phyloP scores from a whole-genome alignment of 192 early-diverging fungal species.

The Coemansia sp. region DNA sequence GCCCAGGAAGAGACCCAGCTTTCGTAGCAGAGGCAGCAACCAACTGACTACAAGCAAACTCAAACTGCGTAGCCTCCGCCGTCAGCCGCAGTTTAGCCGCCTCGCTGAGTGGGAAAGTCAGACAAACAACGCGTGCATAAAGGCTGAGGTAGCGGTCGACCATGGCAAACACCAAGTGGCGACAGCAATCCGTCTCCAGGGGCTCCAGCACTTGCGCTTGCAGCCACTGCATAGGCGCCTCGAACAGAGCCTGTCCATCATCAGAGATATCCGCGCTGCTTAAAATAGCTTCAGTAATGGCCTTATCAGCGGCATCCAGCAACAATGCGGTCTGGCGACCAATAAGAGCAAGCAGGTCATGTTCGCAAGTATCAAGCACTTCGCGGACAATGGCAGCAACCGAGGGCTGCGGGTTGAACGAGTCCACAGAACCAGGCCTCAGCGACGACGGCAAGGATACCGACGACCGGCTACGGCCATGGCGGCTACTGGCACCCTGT shows the following conservation, averaged over 20 bases:
- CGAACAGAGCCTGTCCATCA: neutral
- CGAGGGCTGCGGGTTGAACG: neutral
- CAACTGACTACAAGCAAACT: conserved; percentile 43
- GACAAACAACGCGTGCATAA: conserved; percentile 11
- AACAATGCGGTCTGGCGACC: neutral
- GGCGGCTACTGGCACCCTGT: neutral
- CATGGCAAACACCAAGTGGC: neutral
- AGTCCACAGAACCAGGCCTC: neutral
- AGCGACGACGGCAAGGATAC: neutral
- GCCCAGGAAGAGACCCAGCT: neutral
- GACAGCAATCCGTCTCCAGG: conserved; percentile 1
- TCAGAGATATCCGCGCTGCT: neutral
- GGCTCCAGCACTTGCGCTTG: conserved; percentile 25
- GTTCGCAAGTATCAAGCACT: neutral
- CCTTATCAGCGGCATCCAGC: conserved; percentile 10
- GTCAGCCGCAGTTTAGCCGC: conserved; percentile 23
- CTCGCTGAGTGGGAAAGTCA: conserved; percentile 30
- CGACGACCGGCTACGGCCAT: neutral
- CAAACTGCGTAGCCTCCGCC: conserved; percentile 29
- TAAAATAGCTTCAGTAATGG: conserved; percentile 5
- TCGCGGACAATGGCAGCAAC: neutral
- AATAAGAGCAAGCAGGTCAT: conserved; percentile 7
- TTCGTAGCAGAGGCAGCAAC: neutral
- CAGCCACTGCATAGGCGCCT: conserved; percentile 26
- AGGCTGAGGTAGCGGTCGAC: conserved; percentile 10